Percentiles rank a stretch among this genome's conserved stretches.
phyloP scores from a whole-genome alignment of 768 basidiomycete genomes.

The Termitomyces bulborhizus region DNA sequence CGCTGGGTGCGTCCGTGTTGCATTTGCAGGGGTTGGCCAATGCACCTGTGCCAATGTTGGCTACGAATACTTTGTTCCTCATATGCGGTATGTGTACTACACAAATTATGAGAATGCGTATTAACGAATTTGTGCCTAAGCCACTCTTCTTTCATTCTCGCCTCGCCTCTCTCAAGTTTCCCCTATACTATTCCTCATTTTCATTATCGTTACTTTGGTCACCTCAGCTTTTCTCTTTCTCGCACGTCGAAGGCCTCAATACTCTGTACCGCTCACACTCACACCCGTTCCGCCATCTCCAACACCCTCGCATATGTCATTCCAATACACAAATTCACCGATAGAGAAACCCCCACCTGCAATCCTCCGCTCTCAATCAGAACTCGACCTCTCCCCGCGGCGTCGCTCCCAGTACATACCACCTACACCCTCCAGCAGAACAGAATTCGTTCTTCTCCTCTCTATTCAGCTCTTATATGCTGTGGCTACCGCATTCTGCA shows the following conservation, averaged over 20 bases:
- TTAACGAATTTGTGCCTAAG: neutral
- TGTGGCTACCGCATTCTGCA: neutral
- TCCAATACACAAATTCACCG: neutral
- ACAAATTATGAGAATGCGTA: neutral
- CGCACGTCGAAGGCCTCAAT: neutral
- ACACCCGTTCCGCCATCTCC: neutral
- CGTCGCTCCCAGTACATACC: neutral
- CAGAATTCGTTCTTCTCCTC: conserved; percentile 1
- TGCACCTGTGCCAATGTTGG: neutral
- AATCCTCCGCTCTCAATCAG: neutral
- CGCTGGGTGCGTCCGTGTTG: conserved; percentile 5
- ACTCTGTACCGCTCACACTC: neutral
- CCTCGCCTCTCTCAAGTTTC: conserved; percentile 5
- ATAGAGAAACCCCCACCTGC: conserved; percentile 1
- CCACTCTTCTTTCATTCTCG: conserved; percentile 10
- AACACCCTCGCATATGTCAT: neutral
- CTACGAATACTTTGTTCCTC: conserved; percentile 6
- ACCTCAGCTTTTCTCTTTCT: conserved; percentile 1
- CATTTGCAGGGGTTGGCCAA: conserved; percentile 8
- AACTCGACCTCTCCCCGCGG: neutral
- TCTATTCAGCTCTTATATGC: conserved; percentile 1
- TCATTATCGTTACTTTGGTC: conserved; percentile 2
- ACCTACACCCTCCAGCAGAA: neutral
- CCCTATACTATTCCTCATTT: conserved; percentile 6
- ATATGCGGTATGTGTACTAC: conserved; percentile 1